Base-by-base conservation (phyloP, 345 rosid species). In the Turritis glabra region DNA sequence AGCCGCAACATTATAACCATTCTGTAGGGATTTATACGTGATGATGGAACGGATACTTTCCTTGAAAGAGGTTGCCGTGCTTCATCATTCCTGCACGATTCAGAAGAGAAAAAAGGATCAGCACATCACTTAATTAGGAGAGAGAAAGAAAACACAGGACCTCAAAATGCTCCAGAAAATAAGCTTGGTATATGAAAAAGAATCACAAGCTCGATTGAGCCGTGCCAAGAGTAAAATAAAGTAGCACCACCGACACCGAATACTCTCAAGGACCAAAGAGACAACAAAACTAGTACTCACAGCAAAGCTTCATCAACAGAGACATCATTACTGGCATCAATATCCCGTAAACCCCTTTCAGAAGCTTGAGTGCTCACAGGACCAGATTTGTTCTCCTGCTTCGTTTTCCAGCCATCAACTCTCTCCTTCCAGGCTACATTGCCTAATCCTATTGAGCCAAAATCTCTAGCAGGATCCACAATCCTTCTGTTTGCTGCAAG, bases 391-490 rank as follows among this genome's bases (percentile, higher is more conserved):
- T 92, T 94, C 56, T 90, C 97, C 74, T 90, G 97, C 84, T 92
- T 95, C 92, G 87, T 85, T 76, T 87, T 95, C 97, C 97, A 95
- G 69, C 96, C 93, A 73, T 95, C 96, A 74, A 94, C 88, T 82
- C 93, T 86, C 86, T 90, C 92, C 80, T 88, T 88, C 96, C 96
- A 90, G 37, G 96, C 96, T 52, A 88, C 93, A 67, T 85, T 86
- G 71, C 90, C 85, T 40, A 84, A 32, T 53, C 89, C 88, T 17
- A 18, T 18, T 25, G 67, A 62, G 23, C 52, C 52, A 54, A 54
- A 27, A 15, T 54, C 60, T 22, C 37, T 54, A 56, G 70, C 83
- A 44, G 87, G 90, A 79, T 90, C 93, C 50, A 80, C 84, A 74
- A 77, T 81, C 85, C 88, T 83, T 47, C 86, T 81, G 59, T 79